A percentile compares a stretch with the other conserved stretches of the same genome.
Evolutionary conservation across 1,284 basidiomycete species (phyloP).

Genomic region (Pseudozyma hubeiensis): DNA sequence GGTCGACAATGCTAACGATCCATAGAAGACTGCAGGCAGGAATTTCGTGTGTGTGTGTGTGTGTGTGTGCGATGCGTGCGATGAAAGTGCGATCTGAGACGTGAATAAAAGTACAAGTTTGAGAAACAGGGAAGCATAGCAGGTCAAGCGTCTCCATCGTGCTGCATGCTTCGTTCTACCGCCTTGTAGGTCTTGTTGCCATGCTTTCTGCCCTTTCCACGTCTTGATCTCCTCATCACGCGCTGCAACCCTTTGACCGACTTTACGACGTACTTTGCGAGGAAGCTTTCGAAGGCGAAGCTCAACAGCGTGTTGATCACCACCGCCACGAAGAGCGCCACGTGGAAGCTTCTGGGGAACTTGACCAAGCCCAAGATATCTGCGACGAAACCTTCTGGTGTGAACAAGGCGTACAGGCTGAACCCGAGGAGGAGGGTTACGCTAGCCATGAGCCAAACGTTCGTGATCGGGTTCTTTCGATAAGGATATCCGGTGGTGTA

Average conservation of each 20-base stretch:
- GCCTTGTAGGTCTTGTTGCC: conserved; percentile 56
- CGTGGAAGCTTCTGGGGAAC: conserved; percentile 79
- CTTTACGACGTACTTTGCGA: conserved; percentile 44
- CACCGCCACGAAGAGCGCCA: conserved; percentile 79
- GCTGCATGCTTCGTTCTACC: conserved; percentile 51
- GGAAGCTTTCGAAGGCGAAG: conserved; percentile 78
- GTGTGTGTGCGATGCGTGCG: background rate
- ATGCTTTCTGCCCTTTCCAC: conserved; percentile 21
- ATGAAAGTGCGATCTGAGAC: background rate
- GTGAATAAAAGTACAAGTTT: background rate
- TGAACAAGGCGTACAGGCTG: conserved; percentile 64
- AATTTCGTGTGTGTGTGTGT: too few relatives aligned
- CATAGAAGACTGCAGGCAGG: background rate
- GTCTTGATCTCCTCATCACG: conserved; percentile 12
- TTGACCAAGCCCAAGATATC: conserved; percentile 82
- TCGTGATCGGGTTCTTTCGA: conserved; percentile 92
- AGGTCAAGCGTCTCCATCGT: conserved; percentile 43
- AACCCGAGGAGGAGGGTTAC: conserved; percentile 49
- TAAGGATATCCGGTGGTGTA: conserved; percentile 99
- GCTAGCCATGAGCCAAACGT: conserved; percentile 70
- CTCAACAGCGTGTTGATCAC: conserved; percentile 80
- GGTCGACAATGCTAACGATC: background rate
- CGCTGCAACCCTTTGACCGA: conserved; percentile 52
- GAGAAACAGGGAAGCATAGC: background rate
- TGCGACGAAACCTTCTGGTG: conserved; percentile 76